These are phyloP conservation scores for Kodamaea fungicola DNA, from an alignment of 1,139 yeast genomes.

Conservation along the genomic window DNA sequence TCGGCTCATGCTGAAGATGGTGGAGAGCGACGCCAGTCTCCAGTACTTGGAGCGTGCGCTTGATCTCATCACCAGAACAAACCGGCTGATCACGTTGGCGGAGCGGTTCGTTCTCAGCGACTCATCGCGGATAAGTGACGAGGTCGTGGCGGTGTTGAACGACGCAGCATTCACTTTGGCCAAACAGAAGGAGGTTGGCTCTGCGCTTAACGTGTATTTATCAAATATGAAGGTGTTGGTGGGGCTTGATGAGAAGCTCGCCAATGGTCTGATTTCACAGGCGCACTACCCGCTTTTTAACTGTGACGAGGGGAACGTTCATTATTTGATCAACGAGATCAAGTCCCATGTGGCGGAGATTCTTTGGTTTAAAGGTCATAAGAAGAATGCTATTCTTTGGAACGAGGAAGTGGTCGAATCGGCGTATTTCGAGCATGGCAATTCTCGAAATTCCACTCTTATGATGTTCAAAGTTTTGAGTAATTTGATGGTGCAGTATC, in stretches of 20 bases:
- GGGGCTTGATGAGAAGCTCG: slow-evolving; percentile 18
- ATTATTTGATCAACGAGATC: slow-evolving; percentile 31
- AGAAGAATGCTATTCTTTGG: slow-evolving; percentile 58
- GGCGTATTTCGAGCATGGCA: slow-evolving; percentile 30
- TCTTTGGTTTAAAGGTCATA: slow-evolving; percentile 56
- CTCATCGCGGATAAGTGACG: slow-evolving; percentile 36
- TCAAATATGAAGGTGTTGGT: slow-evolving; percentile 32
- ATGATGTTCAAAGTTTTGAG: slow-evolving; percentile 30
- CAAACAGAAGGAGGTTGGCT: slow-evolving; percentile 12
- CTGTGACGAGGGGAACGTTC: slow-evolving; percentile 30
- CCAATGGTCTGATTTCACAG: slow-evolving; percentile 21
- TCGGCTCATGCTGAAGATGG: slow-evolving; percentile 32
- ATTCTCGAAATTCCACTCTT: slow-evolving; percentile 27
- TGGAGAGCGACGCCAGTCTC: slow-evolving; percentile 24
- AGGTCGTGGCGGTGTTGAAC: slow-evolving; percentile 32
- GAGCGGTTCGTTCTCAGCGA: slow-evolving; percentile 6
- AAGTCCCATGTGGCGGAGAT: slow-evolving; percentile 64
- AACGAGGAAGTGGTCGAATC: slow-evolving; percentile 51
- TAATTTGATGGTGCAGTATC: slow-evolving; percentile 34
- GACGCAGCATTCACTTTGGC: slow-evolving; percentile 35
- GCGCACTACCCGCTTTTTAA: slow-evolving; percentile 36
- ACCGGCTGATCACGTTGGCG: slow-evolving; percentile 21
- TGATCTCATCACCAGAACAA: slow-evolving; percentile 19
- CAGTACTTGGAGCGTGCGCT: slow-evolving; percentile 39
- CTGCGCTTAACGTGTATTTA: slow-evolving; percentile 29